phyloP scores from a whole-genome alignment of 2,329 filamentous ascomycete genomes.

The Penicillium nordicum region DNA sequence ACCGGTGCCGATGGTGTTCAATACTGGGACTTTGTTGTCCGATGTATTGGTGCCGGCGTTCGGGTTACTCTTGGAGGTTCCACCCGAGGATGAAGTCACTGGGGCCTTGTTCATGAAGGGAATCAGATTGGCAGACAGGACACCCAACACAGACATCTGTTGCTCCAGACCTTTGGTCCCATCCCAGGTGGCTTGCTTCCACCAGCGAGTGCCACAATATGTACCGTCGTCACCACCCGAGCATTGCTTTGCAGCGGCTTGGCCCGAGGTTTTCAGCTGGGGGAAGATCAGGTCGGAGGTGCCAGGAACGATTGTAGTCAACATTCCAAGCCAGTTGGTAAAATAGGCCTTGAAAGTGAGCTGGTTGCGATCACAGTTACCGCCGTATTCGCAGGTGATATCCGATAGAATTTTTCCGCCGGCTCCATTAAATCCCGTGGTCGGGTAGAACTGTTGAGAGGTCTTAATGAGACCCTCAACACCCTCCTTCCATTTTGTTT shows the following conservation, averaged over 20 bases:
- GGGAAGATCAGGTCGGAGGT: constrained; percentile 55
- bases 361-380: constrained; percentile 69
- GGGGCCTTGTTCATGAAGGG: constrained; percentile 35
- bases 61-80: constrained; percentile 53
- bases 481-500: constrained; percentile 55
- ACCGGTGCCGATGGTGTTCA: constrained; percentile 30
- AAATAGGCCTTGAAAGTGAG: constrained; percentile 70
- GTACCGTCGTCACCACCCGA: constrained; percentile 55
- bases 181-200: constrained; percentile 33
- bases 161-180: constrained; percentile 38
- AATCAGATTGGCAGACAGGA: constrained; percentile 33
- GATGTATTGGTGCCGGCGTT: constrained; percentile 36
- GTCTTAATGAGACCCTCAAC: constrained; percentile 56
- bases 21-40: constrained; percentile 5
- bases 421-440: constrained; percentile 25
- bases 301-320: constrained; percentile 61
- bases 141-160: constrained; percentile 42
- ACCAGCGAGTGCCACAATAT: constrained; percentile 54
- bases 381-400: constrained; percentile 60
- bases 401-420: constrained; percentile 61
- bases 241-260: constrained; percentile 62
- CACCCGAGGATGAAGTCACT: constrained; percentile 52
- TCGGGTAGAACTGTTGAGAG: constrained; percentile 53
- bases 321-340: constrained; percentile 62
- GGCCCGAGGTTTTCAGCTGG: constrained; percentile 56